phyloP scores from a whole-genome alignment of 2,329 filamentous ascomycete species.

The Botrytis cinerea region DNA sequence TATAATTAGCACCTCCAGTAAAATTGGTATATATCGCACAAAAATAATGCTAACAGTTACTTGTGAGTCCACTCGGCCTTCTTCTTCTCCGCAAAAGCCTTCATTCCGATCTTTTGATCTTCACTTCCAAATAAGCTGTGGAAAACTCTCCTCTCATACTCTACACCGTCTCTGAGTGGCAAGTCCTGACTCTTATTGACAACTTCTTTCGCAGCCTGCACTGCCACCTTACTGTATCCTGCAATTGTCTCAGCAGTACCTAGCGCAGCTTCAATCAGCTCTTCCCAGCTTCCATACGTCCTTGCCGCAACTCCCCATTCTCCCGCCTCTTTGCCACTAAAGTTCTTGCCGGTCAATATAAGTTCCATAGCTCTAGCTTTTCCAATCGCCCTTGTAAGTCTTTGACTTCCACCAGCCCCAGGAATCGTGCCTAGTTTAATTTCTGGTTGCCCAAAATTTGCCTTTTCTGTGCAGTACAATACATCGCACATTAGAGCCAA shows the following conservation, averaged over 20 bases:
- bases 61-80: slow-evolving; percentile 88
- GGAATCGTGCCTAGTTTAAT: slow-evolving; percentile 94
- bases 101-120: slow-evolving; percentile 97
- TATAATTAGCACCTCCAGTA: background rate
- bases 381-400: slow-evolving; percentile 78
- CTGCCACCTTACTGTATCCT: slow-evolving; percentile 79
- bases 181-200: slow-evolving; percentile 98
- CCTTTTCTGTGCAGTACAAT: slow-evolving; percentile 80
- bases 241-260: slow-evolving; percentile 89
- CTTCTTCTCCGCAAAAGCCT: slow-evolving; percentile 92
- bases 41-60: slow-evolving; percentile 43
- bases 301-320: slow-evolving; percentile 88
- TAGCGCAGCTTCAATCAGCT: slow-evolving; percentile 77
- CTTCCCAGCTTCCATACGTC: slow-evolving; percentile 77
- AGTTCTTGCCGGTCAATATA: slow-evolving; percentile 81
- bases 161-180: slow-evolving; percentile 82
- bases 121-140: slow-evolving; percentile 89
- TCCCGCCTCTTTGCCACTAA: slow-evolving; percentile 80
- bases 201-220: slow-evolving; percentile 93
- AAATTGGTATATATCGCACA: background rate
- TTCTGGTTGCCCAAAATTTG: slow-evolving; percentile 95
- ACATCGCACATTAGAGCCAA: slow-evolving; percentile 97
- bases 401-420: slow-evolving; percentile 87
- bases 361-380: slow-evolving; percentile 91
- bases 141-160: slow-evolving; percentile 92